Base-by-base conservation (phyloP, 139 green algal species). In the Micractinium sp. region DNA sequence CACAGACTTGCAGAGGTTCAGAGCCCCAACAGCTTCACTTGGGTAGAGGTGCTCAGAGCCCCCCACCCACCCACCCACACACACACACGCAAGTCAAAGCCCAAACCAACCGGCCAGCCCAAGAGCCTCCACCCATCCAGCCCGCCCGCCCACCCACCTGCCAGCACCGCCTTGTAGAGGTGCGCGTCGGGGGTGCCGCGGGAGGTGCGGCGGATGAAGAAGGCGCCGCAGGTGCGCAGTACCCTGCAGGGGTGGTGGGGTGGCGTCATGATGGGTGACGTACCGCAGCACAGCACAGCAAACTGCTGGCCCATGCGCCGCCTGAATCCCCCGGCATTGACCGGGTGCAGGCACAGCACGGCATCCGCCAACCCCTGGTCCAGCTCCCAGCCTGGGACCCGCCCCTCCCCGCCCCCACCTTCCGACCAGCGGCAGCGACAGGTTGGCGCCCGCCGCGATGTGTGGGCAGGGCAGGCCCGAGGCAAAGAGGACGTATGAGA, bases 361-460 rank as follows among this genome's bases (percentile, higher is more conserved):
- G 9, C 47, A 56, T 56, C 47, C 9, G 47, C 47, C 47, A 16
- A 71, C 22, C 63, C 63, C 63, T 71, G n/a, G n/a, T n/a, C n/a
- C n/a, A n/a, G n/a, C n/a, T n/a, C n/a, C n/a, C n/a, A n/a, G n/a
- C n/a, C n/a, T n/a, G n/a, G n/a, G n/a, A n/a, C n/a, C 20, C 20
- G 2, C 63, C 63, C 20, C 63, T 71, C 63, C 63, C 63, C 22
- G 63, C 63, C 25, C 77, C 33, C 77, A 84, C 78, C 78, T 63
- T 60, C 87, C 87, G 0, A 94, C 74, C 18, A 92, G n/a, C 4
- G 92, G 92, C 33, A 94, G 79, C 13, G 90, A 87, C 84, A 94
- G 91, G 73, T 94, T 94, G 85, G 90, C 91, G 36, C 92, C 91
- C 3, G 92, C 92, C 3, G 90, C 92, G 25, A 93, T 94, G 88